Evolutionary conservation across 352 stramenopile species (phyloP), one percentile per base, ranked within the genome.

Genomic region (Globisporangium okanoganense): DNA sequence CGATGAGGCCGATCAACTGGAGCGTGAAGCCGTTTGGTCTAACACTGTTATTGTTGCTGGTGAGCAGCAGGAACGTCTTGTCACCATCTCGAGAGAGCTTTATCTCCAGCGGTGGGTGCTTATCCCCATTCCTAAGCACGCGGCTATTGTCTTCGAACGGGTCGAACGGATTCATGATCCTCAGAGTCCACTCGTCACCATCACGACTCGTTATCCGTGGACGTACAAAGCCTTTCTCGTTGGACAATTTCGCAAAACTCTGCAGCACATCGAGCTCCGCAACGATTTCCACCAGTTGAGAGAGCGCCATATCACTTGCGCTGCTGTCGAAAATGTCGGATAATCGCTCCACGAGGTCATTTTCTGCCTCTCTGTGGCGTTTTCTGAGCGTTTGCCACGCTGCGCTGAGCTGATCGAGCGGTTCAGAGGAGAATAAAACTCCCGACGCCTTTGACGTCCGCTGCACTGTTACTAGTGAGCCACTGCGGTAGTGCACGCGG

Each of bases 361-460:
- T 41, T 56, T 79, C 53, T 20, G 58, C n/a, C 48, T 70, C 44
- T 31, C 62, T 59, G 29, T 67, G 66, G 20, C 48, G 56, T 16
- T 65, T 44, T 38, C 64, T 61, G 20, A 83, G 47, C 7, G 64
- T 48, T 25, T 70, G 71, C 66, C 75, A 79, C 18, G 67, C 61
- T 0, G 73, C 65, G 2, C 72, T 73, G 2, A 87, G 58, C 4
- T 36, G 38, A 18, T 82, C 71, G 3, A 87, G 69, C 12, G 16
- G 22, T 8, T 61, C 61, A 0, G 70, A 75, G 0, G 75, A 73
- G 60, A 87, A 85, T 65, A 68, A 71, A 8, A 87, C 69, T 22
- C 78, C 78, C 0, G 65, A 74, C 5, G 71, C 68, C 54, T 62
- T 75, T 20, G 73, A 80, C 0, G 72, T 67, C 31, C 67, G 67